phyloP scores from a whole-genome alignment of 176 grass and related monocot species.

The Raddia distichophylla region DNA sequence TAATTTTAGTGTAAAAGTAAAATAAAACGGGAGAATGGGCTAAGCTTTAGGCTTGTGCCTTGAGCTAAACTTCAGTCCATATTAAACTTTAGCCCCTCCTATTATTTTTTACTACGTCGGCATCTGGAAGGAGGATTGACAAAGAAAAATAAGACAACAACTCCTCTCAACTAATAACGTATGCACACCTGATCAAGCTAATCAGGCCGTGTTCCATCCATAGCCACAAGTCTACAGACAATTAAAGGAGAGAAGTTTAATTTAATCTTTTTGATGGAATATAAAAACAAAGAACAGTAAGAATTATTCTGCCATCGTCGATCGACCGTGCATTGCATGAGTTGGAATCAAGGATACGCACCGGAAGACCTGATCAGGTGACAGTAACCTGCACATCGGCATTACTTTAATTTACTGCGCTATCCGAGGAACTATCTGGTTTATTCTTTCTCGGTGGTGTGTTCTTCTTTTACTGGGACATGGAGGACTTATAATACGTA shows the following conservation, averaged over 20 bases:
- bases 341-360: constrained; percentile 39
- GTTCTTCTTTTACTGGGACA: not conserved
- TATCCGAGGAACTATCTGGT: constrained; percentile 45
- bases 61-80: no score
- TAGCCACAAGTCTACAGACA: constrained; percentile 32
- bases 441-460: constrained; percentile 5
- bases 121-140: no score
- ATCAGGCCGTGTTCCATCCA: constrained; percentile 21
- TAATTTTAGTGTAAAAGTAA: no score
- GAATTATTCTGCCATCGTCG: not conserved
- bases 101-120: no score
- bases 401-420: constrained; percentile 19
- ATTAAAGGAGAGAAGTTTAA: not conserved
- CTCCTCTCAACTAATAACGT: constrained; percentile 28
- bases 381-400: constrained; percentile 44
- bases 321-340: not conserved
- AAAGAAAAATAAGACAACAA: constrained; percentile 18
- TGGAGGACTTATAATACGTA: constrained; percentile 14
- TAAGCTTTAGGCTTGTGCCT: no score
- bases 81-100: no score
- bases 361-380: constrained; percentile 35
- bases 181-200: constrained; percentile 3
- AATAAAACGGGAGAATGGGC: no score
- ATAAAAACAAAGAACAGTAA: not conserved
- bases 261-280: not conserved